phyloP scores from a whole-genome alignment of 768 basidiomycete genomes.

The Auricularia cornea region DNA sequence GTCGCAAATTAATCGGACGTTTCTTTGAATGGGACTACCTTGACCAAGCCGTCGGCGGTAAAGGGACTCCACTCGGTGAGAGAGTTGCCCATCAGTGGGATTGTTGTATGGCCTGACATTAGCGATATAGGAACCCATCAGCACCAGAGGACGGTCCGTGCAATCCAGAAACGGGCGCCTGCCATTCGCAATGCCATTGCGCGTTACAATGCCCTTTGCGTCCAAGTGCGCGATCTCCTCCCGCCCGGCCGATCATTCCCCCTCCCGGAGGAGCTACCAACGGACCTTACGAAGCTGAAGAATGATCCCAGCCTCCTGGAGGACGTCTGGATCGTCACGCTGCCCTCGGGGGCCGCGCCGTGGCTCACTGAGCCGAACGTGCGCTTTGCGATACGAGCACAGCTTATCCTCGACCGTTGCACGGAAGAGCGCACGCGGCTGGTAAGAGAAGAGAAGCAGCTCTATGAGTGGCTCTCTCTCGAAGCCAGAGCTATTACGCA shows the following conservation, averaged over 20 bases:
- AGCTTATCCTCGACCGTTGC: constrained; percentile 23
- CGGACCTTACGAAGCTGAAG: constrained; percentile 15
- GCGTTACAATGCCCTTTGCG: constrained; percentile 23
- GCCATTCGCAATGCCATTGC: constrained; percentile 22
- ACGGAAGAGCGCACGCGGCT: constrained; percentile 23
- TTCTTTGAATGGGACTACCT: constrained; percentile 33
- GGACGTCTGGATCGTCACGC: constrained; percentile 28
- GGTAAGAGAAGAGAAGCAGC: constrained; percentile 24
- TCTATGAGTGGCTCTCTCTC: constrained; percentile 26
- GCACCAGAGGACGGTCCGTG: constrained; percentile 25
- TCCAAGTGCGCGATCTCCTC: constrained; percentile 15
- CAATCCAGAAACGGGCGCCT: constrained; percentile 24
- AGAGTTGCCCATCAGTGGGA: background rate
- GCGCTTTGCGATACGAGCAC: constrained; percentile 21
- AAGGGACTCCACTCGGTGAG: constrained; percentile 26
- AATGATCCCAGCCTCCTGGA: constrained; percentile 22
- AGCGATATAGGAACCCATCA: constrained; percentile 23
- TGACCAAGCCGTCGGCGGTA: constrained; percentile 25
- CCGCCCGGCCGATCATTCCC: constrained; percentile 21
- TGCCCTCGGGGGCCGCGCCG: constrained; percentile 8
- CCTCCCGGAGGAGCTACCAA: constrained; percentile 25
- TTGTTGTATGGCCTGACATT: background rate
- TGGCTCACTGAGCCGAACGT: constrained; percentile 29
- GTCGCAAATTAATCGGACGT: constrained; percentile 23
- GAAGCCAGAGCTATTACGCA: constrained; percentile 10